Evolutionary conservation across 371 early-diverging fungal species (phyloP).

Genomic region (Edhazardia aedis): DNA sequence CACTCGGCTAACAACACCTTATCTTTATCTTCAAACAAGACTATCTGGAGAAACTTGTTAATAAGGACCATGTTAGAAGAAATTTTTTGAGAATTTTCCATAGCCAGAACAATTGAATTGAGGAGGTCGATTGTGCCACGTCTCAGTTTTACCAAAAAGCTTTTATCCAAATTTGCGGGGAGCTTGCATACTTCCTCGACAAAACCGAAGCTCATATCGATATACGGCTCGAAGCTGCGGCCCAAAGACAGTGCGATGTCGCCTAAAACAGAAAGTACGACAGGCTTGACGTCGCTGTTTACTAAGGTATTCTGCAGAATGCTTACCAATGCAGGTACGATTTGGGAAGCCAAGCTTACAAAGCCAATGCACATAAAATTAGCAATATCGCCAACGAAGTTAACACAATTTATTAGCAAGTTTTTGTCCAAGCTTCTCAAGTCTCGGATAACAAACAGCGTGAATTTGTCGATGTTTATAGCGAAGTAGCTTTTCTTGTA

Average conservation of each 20-base stretch:
- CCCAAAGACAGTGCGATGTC: slow-evolving; percentile 41
- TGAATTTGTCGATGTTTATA: slow-evolving; percentile 10
- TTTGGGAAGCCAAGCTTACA: slow-evolving; percentile 9
- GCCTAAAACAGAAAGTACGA: slow-evolving; percentile 33
- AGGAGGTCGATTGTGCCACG: too few relatives aligned
- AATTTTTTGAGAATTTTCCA: too few relatives aligned
- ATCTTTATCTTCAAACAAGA: too few relatives aligned
- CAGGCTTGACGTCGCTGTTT: slow-evolving; percentile 21
- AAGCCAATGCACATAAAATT: slow-evolving; percentile 29
- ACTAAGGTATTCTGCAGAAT: slow-evolving; percentile 13
- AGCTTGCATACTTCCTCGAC: too few relatives aligned
- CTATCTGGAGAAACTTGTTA: too few relatives aligned
- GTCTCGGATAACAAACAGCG: slow-evolving; percentile 30
- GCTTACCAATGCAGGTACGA: slow-evolving; percentile 22
- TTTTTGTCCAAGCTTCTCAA: slow-evolving; percentile 6
- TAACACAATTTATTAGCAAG: slow-evolving; percentile 24
- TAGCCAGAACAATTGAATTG: too few relatives aligned
- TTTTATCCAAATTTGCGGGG: too few relatives aligned
- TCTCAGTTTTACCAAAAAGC: too few relatives aligned
- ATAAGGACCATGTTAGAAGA: too few relatives aligned
- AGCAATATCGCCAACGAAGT: slow-evolving; percentile 35
- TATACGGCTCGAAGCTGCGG: slow-evolving; percentile 31
- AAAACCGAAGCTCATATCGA: too few relatives aligned
- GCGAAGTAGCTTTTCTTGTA: slow-evolving; percentile 13
- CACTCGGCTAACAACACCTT: too few relatives aligned